phyloP scores from a whole-genome alignment of 495 filamentous ascomycete species.

The Penicillium macrosclerotiorum region DNA sequence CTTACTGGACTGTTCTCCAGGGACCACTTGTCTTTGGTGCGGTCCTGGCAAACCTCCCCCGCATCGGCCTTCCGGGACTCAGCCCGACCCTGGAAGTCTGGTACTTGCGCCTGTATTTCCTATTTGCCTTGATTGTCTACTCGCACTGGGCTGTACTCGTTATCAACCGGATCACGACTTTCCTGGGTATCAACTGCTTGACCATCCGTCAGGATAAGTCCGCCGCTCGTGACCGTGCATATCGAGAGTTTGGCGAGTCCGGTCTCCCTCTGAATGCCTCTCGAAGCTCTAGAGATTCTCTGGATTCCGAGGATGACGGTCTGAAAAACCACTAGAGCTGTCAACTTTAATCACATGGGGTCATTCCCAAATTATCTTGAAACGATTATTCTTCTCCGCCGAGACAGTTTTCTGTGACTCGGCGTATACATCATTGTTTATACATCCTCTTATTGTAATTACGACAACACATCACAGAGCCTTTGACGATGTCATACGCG shows the following conservation, averaged over 20 bases:
- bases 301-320: constrained; percentile 10
- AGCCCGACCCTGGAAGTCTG: constrained; percentile 61
- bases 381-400: not conserved
- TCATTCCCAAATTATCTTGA: too few species aligned
- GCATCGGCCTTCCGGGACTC: constrained; percentile 65
- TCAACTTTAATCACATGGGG: not conserved
- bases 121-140: constrained; percentile 79
- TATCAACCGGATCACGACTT: constrained; percentile 86
- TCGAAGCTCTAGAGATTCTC: not conserved
- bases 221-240: constrained; percentile 37
- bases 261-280: constrained; percentile 10
- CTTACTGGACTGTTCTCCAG: constrained; percentile 92
- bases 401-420: not conserved
- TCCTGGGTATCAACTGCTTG: constrained; percentile 88
- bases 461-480: constrained; percentile 2
- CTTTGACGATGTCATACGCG: not conserved
- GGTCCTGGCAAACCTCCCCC: constrained; percentile 76
- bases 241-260: constrained; percentile 35
- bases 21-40: constrained; percentile 82
- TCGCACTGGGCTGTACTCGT: constrained; percentile 90
- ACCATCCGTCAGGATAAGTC: constrained; percentile 71
- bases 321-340: constrained; percentile 25
- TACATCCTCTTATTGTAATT: constrained; percentile 16
- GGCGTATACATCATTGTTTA: constrained; percentile 6
- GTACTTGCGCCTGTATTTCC: constrained; percentile 80